These are phyloP conservation scores for Begonia loranthoides DNA, from an alignment of 306 rosid genomes.

Conservation along the genomic window DNA sequence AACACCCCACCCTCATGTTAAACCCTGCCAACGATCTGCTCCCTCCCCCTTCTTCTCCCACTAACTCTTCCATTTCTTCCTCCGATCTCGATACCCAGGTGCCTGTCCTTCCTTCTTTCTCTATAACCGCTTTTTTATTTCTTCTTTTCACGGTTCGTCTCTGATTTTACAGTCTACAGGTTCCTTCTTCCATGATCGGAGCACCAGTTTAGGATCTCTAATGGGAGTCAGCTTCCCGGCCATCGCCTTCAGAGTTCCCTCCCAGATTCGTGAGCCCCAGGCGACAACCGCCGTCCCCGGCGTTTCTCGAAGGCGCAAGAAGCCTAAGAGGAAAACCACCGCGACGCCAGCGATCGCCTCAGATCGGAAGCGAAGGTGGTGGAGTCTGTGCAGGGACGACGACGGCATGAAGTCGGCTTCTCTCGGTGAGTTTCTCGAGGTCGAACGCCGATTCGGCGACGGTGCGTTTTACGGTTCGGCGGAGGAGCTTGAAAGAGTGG, in stretches of 20 bases:
- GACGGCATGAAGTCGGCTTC: constrained; percentile 61
- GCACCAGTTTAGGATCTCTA: constrained; percentile 75
- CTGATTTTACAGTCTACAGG: constrained; percentile 59
- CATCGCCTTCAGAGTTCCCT: constrained; percentile 68
- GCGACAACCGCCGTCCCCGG: constrained; percentile 6
- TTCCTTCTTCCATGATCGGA: constrained; percentile 82
- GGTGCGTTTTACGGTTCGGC: constrained; percentile 64
- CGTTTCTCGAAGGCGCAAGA: constrained; percentile 20
- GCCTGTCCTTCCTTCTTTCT: not conserved
- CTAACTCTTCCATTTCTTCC: constrained; percentile 82
- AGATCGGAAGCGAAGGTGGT: constrained; percentile 71
- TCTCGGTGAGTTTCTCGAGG: constrained; percentile 82
- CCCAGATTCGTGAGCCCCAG: constrained; percentile 48
- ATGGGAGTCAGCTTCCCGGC: constrained; percentile 92
- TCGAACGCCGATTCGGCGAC: constrained; percentile 80
- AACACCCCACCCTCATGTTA: constrained; percentile 26
- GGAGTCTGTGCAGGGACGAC: constrained; percentile 72
- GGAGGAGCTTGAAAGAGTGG: constrained; percentile 76
- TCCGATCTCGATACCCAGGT: constrained; percentile 98
- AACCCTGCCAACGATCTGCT: constrained; percentile 69
- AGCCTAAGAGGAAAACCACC: constrained; percentile 28
- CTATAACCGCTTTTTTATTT: not conserved
- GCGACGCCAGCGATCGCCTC: constrained; percentile 19
- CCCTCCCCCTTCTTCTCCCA: constrained; percentile 81
- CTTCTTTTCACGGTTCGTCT: not conserved